Percentiles rank a stretch among this genome's conserved stretches.
These are phyloP conservation scores for Aspergillus fischeri DNA, from an alignment of 2,329 filamentous ascomycete species.

Conservation along the genomic window DNA sequence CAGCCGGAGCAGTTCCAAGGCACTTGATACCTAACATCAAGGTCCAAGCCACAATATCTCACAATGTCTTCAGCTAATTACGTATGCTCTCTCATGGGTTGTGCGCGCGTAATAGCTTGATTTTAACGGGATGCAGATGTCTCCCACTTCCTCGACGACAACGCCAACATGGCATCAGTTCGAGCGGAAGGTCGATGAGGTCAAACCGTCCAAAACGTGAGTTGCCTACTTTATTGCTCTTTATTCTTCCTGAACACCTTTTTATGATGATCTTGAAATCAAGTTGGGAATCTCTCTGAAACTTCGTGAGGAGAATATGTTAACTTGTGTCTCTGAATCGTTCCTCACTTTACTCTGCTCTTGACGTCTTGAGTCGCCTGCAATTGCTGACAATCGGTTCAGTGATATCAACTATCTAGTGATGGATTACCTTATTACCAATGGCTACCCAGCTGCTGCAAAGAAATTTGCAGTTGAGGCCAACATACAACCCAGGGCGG, in stretches of 20 bases:
- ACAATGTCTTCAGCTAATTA: conserved; percentile 40
- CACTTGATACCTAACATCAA: conserved; percentile 10
- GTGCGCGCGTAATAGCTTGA: conserved; percentile 27
- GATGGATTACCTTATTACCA: conserved; percentile 93
- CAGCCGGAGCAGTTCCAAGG: conserved; percentile 23
- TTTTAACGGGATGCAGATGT: conserved; percentile 53
- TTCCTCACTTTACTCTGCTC: conserved; percentile 14
- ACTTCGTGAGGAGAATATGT: conserved; percentile 81
- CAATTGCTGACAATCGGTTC: conserved; percentile 26
- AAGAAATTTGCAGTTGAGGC: conserved; percentile 92
- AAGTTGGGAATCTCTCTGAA: conserved; percentile 99
- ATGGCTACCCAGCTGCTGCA: conserved; percentile 89
- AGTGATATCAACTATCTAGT: conserved; percentile 96
- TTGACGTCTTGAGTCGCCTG: conserved; percentile 3
- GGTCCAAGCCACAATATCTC: conserved; percentile 11
- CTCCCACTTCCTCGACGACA: conserved; percentile 66
- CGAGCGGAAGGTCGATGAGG: conserved; percentile 74
- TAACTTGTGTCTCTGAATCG: conserved; percentile 72
- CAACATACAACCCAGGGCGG: conserved; percentile 71
- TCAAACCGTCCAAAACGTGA: conserved; percentile 87
- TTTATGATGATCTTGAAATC: conserved; percentile 76
- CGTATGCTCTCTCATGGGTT: conserved; percentile 37
- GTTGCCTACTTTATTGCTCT: conserved; percentile 32
- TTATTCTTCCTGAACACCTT: conserved; percentile 19
- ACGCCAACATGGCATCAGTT: conserved; percentile 70